phyloP scores from a whole-genome alignment of 139 green algal genomes.

The Picochlorum sp. region DNA sequence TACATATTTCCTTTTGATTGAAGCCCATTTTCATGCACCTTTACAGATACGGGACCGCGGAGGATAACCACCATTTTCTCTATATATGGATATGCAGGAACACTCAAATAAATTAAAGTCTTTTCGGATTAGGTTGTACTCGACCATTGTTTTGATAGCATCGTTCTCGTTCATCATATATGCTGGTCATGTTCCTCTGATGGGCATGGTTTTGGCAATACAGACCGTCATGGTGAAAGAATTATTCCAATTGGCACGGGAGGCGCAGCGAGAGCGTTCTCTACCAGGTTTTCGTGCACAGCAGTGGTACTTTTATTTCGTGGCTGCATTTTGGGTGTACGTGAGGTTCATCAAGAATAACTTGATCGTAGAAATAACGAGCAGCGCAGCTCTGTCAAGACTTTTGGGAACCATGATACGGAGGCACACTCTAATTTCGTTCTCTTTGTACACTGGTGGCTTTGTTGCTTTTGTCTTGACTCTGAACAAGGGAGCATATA shows the following conservation, averaged over 20 bases:
- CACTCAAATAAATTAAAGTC: conserved; percentile 32
- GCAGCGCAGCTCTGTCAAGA: conserved; percentile 32
- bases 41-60: no score
- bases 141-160: conserved; percentile 66
- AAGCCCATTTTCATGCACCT: no score
- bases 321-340: conserved; percentile 87
- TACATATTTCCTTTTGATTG: no score
- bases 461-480: conserved; percentile 89
- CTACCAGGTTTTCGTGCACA: conserved; percentile 58
- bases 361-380: conserved; percentile 66
- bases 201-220: conserved; percentile 69
- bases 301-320: conserved; percentile 90
- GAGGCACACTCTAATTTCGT: conserved; percentile 71
- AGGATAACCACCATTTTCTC: no score
- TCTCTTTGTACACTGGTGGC: conserved; percentile 70
- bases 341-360: conserved; percentile 85
- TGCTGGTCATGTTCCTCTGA: conserved; percentile 72
- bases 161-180: conserved; percentile 63
- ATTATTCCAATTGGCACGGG: conserved; percentile 67
- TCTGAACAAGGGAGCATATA: conserved; percentile 78
- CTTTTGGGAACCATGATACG: conserved; percentile 56
- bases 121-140: conserved; percentile 54
- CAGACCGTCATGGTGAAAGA: conserved; percentile 73
- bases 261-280: conserved; percentile 48
- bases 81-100: no score